These are phyloP conservation scores for Botrytis galanthina DNA, from an alignment of 2,329 filamentous ascomycete species.

Conservation along the genomic window DNA sequence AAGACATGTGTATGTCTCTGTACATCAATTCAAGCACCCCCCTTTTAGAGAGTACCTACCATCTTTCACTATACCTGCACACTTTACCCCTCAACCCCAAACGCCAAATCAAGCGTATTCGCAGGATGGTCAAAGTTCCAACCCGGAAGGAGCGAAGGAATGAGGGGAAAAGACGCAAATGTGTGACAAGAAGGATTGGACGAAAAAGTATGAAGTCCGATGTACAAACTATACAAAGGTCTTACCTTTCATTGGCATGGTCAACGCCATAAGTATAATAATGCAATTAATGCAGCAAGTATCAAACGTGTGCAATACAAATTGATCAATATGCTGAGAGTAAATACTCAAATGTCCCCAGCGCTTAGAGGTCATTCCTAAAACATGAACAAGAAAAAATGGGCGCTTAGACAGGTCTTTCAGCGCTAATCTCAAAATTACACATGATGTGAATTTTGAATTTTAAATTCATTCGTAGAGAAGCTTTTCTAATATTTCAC, in stretches of 20 bases:
- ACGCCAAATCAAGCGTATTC: not conserved
- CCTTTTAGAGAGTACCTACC: not conserved
- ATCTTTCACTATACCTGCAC: not conserved
- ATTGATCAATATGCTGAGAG: not conserved
- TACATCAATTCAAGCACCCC: not conserved
- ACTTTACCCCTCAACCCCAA: not conserved
- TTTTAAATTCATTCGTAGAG: not conserved
- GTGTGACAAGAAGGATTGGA: not conserved
- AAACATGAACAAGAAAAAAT: not conserved
- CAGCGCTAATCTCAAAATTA: not conserved
- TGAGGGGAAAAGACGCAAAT: not conserved
- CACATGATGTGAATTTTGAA: not conserved
- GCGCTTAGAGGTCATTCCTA: not conserved
- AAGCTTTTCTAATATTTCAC: not conserved
- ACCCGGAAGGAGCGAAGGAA: not conserved
- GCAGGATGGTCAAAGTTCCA: not conserved
- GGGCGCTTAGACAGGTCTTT: conserved; percentile 1
- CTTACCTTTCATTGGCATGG: not conserved
- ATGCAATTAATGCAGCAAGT: not conserved
- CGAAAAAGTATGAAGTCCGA: not conserved
- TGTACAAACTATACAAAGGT: not conserved
- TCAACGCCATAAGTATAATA: not conserved
- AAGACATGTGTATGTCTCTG: not conserved
- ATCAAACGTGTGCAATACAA: not conserved
- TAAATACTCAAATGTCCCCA: not conserved